Percentiles rank a stretch among this genome's conserved stretches.
Conservation (phyloP, 2,329 filamentous ascomycete genomes). For the Magnaporthiopsis rhizophila region DNA sequence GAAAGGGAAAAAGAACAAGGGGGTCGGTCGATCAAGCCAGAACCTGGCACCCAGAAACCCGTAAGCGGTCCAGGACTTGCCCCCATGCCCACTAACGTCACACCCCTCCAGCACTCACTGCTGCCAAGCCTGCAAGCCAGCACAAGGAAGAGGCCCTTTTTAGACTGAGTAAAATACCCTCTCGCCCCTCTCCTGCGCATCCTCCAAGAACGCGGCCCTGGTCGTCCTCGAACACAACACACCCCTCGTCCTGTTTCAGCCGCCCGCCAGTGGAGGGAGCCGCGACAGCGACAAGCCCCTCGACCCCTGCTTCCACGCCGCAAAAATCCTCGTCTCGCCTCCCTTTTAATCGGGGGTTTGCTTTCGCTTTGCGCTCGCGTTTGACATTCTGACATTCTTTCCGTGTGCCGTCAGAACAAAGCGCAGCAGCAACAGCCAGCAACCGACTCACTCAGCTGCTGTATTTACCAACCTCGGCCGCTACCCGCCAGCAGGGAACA, state of each 20-base stretch:
- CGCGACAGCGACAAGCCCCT: conserved; percentile 7
- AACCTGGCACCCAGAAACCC: background rate
- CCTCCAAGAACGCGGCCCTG: conserved; percentile 10
- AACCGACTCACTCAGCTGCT: background rate
- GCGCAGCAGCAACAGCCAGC: background rate
- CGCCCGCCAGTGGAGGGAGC: conserved; percentile 11
- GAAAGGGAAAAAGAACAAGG: background rate
- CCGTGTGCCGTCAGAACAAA: background rate
- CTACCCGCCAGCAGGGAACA: background rate
- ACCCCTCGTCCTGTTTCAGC: conserved; percentile 21
- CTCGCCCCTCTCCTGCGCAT: too few relatives aligned
- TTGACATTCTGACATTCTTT: background rate
- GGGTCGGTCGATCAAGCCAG: background rate
- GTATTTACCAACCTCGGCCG: background rate
- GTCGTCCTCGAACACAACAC: conserved; percentile 17
- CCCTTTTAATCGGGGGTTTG: background rate
- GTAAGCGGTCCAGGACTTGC: background rate
- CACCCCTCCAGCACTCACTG: background rate
- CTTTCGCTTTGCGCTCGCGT: background rate
- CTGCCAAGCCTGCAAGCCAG: background rate
- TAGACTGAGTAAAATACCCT: too few relatives aligned
- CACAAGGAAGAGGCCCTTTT: background rate
- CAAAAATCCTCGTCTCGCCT: background rate
- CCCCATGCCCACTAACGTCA: background rate
- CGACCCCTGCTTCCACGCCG: conserved; percentile 3